phyloP scores from a whole-genome alignment of 257 asterid genomes.

The Scutellaria barbata region DNA sequence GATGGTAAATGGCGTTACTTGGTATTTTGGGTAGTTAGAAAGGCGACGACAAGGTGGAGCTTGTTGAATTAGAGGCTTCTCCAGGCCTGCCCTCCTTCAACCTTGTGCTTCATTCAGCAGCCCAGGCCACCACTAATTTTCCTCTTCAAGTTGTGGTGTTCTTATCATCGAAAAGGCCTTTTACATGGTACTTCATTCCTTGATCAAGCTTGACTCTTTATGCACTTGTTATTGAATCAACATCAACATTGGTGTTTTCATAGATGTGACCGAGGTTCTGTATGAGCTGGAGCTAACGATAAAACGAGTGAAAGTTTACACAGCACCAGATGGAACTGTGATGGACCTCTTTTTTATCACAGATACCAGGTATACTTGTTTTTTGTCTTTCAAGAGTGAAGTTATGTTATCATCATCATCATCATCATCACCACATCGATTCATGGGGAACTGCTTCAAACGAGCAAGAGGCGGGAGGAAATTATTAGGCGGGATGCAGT shows the following conservation, averaged over 20 bases:
- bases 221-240: too few relatives aligned
- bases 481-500: slow-evolving; percentile 52
- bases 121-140: slow-evolving; percentile 54
- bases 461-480: slow-evolving; percentile 56
- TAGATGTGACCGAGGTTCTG: slow-evolving; percentile 79
- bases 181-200: slow-evolving; percentile 79
- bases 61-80: slow-evolving; percentile 65
- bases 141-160: slow-evolving; percentile 73
- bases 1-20: slow-evolving; percentile 90
- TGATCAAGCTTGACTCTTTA: too few relatives aligned
- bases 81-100: slow-evolving; percentile 75
- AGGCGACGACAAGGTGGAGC: slow-evolving; percentile 58
- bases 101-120: slow-evolving; percentile 66
- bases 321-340: slow-evolving; percentile 77
- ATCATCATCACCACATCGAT: too few relatives aligned
- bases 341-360: slow-evolving; percentile 78
- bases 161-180: slow-evolving; percentile 64
- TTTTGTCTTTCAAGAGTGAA: too few relatives aligned
- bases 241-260: too few relatives aligned
- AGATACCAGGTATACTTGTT: slow-evolving; percentile 63
- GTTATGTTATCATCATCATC: too few relatives aligned
- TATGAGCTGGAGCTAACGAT: slow-evolving; percentile 70
- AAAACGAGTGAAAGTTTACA: slow-evolving; percentile 65
- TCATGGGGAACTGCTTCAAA: slow-evolving; percentile 71
- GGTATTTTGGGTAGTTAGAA: slow-evolving; percentile 73